Evolutionary conservation across 176 grass and related monocot species (phyloP).

Genomic region (Chrysopogon serrulatus): DNA sequence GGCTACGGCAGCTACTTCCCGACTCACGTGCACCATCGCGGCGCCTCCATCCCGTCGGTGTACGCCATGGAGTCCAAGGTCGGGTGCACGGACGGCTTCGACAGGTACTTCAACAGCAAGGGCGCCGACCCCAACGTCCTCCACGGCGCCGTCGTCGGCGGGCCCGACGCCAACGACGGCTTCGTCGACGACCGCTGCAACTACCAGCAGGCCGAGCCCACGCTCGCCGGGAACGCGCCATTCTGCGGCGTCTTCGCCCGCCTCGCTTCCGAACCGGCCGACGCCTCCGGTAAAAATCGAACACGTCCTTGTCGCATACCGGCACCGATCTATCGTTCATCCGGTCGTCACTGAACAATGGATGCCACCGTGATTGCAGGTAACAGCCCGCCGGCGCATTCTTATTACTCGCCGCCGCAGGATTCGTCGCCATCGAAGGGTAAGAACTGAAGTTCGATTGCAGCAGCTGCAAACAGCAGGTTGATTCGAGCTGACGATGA

Average conservation of each 20-base stretch:
- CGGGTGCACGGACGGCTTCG: slow-evolving; percentile 82
- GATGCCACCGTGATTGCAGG: neutral
- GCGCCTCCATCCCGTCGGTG: slow-evolving; percentile 75
- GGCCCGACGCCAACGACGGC: slow-evolving; percentile 60
- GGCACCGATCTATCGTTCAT: too few relatives aligned
- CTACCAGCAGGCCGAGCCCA: slow-evolving; percentile 79
- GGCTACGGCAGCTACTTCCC: slow-evolving; percentile 62
- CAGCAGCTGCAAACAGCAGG: neutral
- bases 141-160: slow-evolving; percentile 70
- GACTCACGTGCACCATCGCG: slow-evolving; percentile 78
- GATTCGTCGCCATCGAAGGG: neutral
- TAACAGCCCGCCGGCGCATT: neutral
- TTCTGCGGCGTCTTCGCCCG: slow-evolving; percentile 70
- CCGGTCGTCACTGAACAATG: neutral
- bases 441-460: neutral
- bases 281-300: neutral
- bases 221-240: slow-evolving; percentile 56
- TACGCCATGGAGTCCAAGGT: slow-evolving; percentile 19
- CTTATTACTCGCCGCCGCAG: neutral
- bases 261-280: slow-evolving; percentile 20
- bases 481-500: neutral
- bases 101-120: slow-evolving; percentile 65
- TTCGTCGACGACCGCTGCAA: slow-evolving; percentile 69
- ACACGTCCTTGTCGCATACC: too few relatives aligned
- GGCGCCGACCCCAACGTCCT: slow-evolving; percentile 65